phyloP scores from a whole-genome alignment of 1,139 yeast species.

The Debaryomyces sp. region DNA sequence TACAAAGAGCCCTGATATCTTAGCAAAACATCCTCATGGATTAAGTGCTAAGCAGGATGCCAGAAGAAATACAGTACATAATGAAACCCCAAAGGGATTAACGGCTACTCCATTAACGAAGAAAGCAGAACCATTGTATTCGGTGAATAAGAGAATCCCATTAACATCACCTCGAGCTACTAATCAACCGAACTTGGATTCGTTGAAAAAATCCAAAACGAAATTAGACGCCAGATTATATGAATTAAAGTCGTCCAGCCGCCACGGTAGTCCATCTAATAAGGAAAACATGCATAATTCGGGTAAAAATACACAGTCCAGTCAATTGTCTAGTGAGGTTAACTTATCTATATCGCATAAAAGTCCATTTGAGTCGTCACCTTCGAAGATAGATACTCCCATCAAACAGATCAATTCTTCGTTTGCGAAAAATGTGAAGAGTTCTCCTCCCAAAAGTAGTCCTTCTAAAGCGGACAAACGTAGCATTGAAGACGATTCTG shows the following conservation, averaged over 20 bases:
- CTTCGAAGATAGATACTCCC: constrained; percentile 8
- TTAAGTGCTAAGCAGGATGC: constrained; percentile 38
- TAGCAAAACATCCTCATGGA: constrained; percentile 51
- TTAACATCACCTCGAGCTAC: constrained; percentile 42
- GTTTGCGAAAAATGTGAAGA: not conserved
- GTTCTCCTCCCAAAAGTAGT: constrained; percentile 13
- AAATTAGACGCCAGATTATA: constrained; percentile 18
- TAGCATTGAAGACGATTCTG: constrained; percentile 15
- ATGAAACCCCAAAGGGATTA: constrained; percentile 12
- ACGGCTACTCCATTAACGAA: constrained; percentile 18
- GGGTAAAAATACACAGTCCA: not conserved
- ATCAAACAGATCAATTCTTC: constrained; percentile 1
- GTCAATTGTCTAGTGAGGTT: constrained; percentile 3
- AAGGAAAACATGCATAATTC: constrained; percentile 15
- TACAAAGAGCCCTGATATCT: constrained; percentile 11
- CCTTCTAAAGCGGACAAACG: constrained; percentile 7
- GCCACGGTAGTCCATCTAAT: constrained; percentile 12
- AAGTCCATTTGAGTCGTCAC: constrained; percentile 22
- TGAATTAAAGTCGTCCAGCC: constrained; percentile 8
- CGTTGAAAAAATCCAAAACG: constrained; percentile 19
- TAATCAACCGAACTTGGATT: constrained; percentile 20
- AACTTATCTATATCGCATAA: constrained; percentile 6
- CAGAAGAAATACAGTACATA: constrained; percentile 32
- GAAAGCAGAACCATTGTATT: constrained; percentile 9
- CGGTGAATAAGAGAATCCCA: constrained; percentile 27